These are phyloP conservation scores for Osmozyma mogii DNA, from an alignment of 805 yeast species.

Conservation along the genomic window DNA sequence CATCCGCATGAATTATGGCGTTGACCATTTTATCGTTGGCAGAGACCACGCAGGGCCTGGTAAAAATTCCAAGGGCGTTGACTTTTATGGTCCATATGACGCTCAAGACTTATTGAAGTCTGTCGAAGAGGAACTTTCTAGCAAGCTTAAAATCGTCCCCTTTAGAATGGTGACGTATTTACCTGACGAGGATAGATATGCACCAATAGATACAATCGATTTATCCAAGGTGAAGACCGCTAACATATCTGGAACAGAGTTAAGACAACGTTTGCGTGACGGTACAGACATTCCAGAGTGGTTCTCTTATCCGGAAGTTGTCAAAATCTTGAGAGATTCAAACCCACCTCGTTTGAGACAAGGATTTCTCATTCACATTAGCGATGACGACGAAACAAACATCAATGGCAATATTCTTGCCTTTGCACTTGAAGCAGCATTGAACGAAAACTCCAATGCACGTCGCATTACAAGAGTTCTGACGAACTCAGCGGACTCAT, in stretches of 20 bases:
- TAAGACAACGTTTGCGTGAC: conserved; percentile 76
- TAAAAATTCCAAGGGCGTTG: conserved; percentile 75
- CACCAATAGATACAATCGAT: conserved; percentile 89
- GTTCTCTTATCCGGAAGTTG: conserved; percentile 97
- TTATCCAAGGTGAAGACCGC: conserved; percentile 66
- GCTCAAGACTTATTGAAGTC: conserved; percentile 84
- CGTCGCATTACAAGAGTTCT: conserved; percentile 63
- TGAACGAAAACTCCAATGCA: conserved; percentile 82
- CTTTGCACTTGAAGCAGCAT: conserved; percentile 79
- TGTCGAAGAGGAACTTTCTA: conserved; percentile 64
- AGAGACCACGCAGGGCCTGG: conserved; percentile 99
- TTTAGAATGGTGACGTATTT: conserved; percentile 95
- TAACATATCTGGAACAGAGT: conserved; percentile 91
- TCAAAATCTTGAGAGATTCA: conserved; percentile 78
- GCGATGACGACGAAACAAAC: conserved; percentile 48
- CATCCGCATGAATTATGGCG: conserved; percentile 93
- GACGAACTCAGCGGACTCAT: conserved; percentile 40
- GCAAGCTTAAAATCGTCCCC: conserved; percentile 77
- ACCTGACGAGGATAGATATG: conserved; percentile 91
- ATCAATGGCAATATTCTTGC: conserved; percentile 48
- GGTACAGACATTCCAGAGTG: conserved; percentile 91
- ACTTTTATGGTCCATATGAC: conserved; percentile 94
- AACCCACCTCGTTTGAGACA: conserved; percentile 88
- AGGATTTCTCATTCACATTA: conserved; percentile 73
- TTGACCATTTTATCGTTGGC: conserved; percentile 94